Base-by-base conservation (phyloP, 225 moss, liverwort and hornwort genomes). In the Bryoerythrophyllum caledonicum region DNA sequence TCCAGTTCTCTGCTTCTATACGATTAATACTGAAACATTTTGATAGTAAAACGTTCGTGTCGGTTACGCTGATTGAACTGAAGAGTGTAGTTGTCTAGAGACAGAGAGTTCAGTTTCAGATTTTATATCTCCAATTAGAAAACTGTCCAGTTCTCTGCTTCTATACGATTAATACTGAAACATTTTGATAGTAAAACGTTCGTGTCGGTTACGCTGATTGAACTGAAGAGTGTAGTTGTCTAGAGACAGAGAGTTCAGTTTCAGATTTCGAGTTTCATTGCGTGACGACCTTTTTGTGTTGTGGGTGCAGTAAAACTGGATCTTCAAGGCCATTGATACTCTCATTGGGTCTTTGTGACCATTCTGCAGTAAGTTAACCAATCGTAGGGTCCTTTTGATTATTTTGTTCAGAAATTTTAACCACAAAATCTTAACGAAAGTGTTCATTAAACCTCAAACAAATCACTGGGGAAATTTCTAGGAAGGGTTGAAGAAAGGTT, bases 281-380 rank as follows among this genome's bases (percentile, higher is more conserved):
- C 2, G 25, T 80, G 69, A 69, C 35, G 10, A 8, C 43, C 7
- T 46, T 73, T n/a, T 73, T 69, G 57, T 44, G 68, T 51, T 53
- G 16, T 82, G 79, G 70, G 30, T 84, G 76, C 89, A 96, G 94
- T 79, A 82, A 91, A 13, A 71, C 68, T 58, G 92, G 94, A 35
- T 86, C 79, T 27, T 84, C 94, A 24, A 84, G 94, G 72, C 81
- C 94, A 2, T 91, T 94, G 67, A 83, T 92, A 57, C 83, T 92
- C n/a, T 91, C 91, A 11, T 78, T 96, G 78, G 96, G 96, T 55
- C 84, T 96, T 5, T 81, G 78, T 65, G 96, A 94, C 55, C 96
- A 94, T 72, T 89, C 80, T 72, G 79, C 83, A 13, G 89, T 84
- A 82, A 77, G n/a, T 10, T 38, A 37, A 68, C 32, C 21, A 41